Percentiles rank a stretch among this genome's conserved stretches.
These are phyloP conservation scores for Solanum habrochaites DNA, from an alignment of 257 asterid species.

Conservation along the genomic window DNA sequence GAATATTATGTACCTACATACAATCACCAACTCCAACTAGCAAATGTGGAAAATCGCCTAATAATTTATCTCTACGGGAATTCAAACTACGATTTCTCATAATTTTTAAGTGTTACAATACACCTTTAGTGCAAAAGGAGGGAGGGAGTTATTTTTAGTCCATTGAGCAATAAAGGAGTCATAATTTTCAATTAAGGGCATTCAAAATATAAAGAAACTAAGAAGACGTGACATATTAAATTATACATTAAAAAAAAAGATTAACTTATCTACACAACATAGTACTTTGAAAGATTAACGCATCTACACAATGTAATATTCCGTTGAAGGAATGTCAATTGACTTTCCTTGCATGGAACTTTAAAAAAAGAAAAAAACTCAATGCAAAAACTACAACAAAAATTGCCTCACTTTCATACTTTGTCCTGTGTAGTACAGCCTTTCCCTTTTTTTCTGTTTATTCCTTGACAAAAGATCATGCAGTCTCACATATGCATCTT, in stretches of 20 bases:
- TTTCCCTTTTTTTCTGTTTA: background rate
- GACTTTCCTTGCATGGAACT: background rate
- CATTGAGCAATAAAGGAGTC: background rate
- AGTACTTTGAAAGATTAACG: background rate
- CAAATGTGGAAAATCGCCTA: background rate
- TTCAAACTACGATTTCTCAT: background rate
- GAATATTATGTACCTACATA: background rate
- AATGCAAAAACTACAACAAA: background rate
- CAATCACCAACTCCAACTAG: background rate
- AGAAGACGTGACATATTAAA: background rate
- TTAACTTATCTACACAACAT: background rate
- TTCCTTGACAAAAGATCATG: background rate
- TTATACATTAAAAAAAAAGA: background rate
- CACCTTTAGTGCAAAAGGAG: background rate
- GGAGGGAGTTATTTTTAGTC: background rate
- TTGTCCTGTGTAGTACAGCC: background rate
- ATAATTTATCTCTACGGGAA: background rate
- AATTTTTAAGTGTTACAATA: background rate
- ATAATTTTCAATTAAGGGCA: background rate
- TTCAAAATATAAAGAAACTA: background rate
- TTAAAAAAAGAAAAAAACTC: background rate
- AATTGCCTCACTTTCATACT: background rate
- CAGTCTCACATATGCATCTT: background rate
- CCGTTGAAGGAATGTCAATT: background rate
- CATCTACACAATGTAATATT: background rate